Evolutionary conservation across 306 rosid species (phyloP).

Genomic region (Lupinus albus): DNA sequence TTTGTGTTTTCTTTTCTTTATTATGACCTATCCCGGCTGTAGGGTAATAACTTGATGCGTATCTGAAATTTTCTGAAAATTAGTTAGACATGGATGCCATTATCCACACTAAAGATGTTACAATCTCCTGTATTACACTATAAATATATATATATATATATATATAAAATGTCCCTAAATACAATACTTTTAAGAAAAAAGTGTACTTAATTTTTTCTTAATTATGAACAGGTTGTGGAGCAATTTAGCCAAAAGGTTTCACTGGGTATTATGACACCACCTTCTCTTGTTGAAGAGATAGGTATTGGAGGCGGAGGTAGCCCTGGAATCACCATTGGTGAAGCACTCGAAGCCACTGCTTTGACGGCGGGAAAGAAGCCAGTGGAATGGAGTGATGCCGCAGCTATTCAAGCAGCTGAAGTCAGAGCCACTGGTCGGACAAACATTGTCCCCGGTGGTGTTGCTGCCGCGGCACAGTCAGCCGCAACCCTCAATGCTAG

Average conservation of each 20-base stretch:
- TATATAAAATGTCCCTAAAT: neutral
- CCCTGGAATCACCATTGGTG: constrained; percentile 64
- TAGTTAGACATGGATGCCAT: neutral
- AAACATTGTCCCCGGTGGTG: constrained; percentile 63
- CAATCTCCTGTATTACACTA: too few species aligned
- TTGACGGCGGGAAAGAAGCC: constrained; percentile 58
- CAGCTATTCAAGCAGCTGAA: constrained; percentile 80
- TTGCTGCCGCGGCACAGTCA: constrained; percentile 74
- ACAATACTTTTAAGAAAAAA: too few species aligned
- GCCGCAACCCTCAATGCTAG: constrained; percentile 70
- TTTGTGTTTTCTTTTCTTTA: too few species aligned
- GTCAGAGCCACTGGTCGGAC: constrained; percentile 70
- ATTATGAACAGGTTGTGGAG: constrained; percentile 51
- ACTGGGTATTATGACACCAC: constrained; percentile 24
- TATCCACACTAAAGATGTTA: neutral
- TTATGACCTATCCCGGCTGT: neutral
- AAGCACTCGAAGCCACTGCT: constrained; percentile 73
- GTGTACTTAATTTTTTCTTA: neutral
- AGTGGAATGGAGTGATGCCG: constrained; percentile 67
- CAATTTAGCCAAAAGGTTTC: constrained; percentile 45
- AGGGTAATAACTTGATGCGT: neutral
- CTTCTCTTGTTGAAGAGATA: constrained; percentile 29
- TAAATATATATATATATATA: too few species aligned
- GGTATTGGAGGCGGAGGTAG: constrained; percentile 2
- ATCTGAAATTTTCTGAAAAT: neutral